Base-by-base conservation (phyloP, 495 filamentous ascomycete species). In the Xylaria grammica region DNA sequence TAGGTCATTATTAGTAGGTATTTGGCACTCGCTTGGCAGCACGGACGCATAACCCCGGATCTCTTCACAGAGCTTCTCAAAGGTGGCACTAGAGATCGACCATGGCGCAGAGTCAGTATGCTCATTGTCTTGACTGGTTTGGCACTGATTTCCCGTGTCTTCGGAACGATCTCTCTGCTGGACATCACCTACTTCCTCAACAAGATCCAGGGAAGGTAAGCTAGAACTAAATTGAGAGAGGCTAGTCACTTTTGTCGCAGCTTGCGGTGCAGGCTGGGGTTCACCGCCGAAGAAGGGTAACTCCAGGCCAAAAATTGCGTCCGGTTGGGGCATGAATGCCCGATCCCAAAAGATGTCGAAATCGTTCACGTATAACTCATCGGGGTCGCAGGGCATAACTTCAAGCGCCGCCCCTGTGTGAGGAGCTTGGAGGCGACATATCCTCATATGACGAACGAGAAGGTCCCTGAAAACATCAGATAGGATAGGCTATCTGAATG, bases 61-160 rank as follows among this genome's bases (percentile, higher is more conserved):
- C 75, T 53, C 81, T 81, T 74, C 68, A 20, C 80, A 65, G 59
- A 85, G 84, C 3, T 73, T 64, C 63, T 83, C 81, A 5, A 81
- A 80, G 67, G 81, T 80, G 3, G 75, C 36, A 65, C 79, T 79
- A 3, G 82, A 78, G 42, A 85, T 81, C 55, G 82, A 82, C 77
- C 82, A 82, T 45, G 81, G 77, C 2, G 78, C 73, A 19, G 50
- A 58, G 15, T 27, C 48, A 10, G 7, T 6, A 42, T 26, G 17
- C 3, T 24, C 24, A 20, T 40, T 15, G 17, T 27, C 22, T 20
- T 58, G 36, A 24, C 20, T 15, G 44, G 17, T 58, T 30, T 29
- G 54, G 22, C 8, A 20, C 36, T 29, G 22, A 30, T 45, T 58
- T 19, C 27, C 24, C 11, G 27, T 13, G 10, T 45, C 54, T 45